Conservation (phyloP, 148 eudicot genomes). For the Polygonum maritimum region DNA sequence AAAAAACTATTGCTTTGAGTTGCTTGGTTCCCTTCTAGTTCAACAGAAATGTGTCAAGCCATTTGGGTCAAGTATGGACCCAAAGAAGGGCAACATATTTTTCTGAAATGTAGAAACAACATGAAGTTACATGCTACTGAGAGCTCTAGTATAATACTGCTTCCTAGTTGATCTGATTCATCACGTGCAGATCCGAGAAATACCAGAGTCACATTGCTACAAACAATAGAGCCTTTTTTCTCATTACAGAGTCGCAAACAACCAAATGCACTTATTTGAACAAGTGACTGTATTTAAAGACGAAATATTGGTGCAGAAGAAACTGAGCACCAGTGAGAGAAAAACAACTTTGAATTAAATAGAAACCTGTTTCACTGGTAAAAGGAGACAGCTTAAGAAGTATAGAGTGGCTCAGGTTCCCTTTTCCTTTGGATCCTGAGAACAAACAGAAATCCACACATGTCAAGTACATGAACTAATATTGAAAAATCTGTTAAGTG, state of each 20-base stretch:
- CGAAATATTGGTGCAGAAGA: not conserved
- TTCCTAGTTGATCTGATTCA: not conserved
- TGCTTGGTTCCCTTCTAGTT: too few species aligned
- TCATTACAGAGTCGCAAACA: not conserved
- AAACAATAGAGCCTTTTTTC: not conserved
- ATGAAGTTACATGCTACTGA: not conserved
- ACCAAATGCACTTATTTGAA: not conserved
- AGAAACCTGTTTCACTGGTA: not conserved
- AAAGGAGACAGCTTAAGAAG: not conserved
- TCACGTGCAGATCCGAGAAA: not conserved
- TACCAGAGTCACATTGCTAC: not conserved
- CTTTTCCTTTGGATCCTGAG: slow-evolving; percentile 75
- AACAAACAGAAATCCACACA: slow-evolving; percentile 9
- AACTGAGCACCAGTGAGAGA: not conserved
- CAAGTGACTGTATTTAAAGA: not conserved
- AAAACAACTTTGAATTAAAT: not conserved
- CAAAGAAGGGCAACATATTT: too few species aligned
- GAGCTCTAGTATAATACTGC: not conserved
- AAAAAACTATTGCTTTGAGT: too few species aligned
- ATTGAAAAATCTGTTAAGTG: not conserved
- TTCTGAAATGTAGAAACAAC: not conserved
- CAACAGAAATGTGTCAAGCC: too few species aligned
- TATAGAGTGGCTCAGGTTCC: slow-evolving; percentile 60
- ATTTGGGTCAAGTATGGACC: too few species aligned
- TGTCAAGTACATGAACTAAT: not conserved